Percentiles rank a stretch among this genome's conserved stretches.
These are phyloP conservation scores for Peronospora destructor DNA, from an alignment of 352 stramenopile species.

Conservation along the genomic window DNA sequence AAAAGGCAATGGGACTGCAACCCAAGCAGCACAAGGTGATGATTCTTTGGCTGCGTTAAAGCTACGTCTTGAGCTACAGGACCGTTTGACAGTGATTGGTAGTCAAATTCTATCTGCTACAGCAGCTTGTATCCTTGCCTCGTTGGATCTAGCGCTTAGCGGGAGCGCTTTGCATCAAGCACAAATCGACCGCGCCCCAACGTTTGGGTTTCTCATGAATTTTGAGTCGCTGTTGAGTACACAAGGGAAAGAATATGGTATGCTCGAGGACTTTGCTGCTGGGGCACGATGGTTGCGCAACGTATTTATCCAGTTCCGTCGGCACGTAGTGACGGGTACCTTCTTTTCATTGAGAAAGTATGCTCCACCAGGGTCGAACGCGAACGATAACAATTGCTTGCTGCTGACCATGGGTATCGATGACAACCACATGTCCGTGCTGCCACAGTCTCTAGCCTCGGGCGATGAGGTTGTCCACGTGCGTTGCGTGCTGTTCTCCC, in stretches of 20 bases:
- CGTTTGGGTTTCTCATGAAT: conserved; percentile 66
- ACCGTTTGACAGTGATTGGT: conserved; percentile 62
- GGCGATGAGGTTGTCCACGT: conserved; percentile 48
- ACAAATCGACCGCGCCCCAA: conserved; percentile 47
- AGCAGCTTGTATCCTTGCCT: conserved; percentile 55
- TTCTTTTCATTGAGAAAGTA: conserved; percentile 64
- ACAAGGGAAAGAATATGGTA: conserved; percentile 91
- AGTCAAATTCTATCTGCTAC: conserved; percentile 71
- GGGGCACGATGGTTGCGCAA: conserved; percentile 74
- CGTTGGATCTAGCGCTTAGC: conserved; percentile 51
- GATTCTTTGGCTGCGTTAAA: conserved; percentile 58
- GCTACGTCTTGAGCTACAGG: conserved; percentile 56
- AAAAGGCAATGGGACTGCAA: conserved; percentile 2
- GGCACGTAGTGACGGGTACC: conserved; percentile 30
- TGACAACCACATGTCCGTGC: conserved; percentile 41
- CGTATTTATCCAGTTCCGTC: conserved; percentile 72
- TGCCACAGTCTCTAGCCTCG: conserved; percentile 39
- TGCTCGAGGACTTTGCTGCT: conserved; percentile 89
- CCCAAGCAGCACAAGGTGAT: conserved; percentile 16
- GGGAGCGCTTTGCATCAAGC: conserved; percentile 52
- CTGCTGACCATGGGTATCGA: conserved; percentile 61
- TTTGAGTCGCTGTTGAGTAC: conserved; percentile 86
- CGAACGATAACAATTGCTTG: conserved; percentile 33
- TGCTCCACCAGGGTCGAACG: conserved; percentile 29
- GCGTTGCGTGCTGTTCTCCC: conserved; percentile 66